phyloP scores from a whole-genome alignment of 2,329 filamentous ascomycete genomes.

The Fusarium devonianum region DNA sequence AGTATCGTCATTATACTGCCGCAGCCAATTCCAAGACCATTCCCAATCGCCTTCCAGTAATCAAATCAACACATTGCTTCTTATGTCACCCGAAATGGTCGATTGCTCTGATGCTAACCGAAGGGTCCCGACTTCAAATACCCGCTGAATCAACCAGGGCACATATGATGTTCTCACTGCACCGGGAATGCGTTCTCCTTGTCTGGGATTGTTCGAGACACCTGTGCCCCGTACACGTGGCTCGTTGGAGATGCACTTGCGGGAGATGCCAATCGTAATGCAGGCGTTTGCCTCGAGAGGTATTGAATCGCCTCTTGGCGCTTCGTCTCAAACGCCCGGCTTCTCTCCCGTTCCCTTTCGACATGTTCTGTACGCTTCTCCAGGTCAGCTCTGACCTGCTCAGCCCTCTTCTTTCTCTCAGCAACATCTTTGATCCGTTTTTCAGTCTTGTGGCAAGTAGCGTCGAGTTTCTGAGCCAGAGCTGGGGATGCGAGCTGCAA shows the following conservation, averaged over 20 bases:
- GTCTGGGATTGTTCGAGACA: constrained; percentile 36
- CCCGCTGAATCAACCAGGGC: constrained; percentile 1
- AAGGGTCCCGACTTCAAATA: background rate
- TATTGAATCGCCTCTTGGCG: constrained; percentile 55
- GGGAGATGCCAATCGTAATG: constrained; percentile 44
- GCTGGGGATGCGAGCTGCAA: constrained; percentile 49
- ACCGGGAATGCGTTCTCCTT: constrained; percentile 26
- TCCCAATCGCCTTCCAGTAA: constrained; percentile 7
- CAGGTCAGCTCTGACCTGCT: constrained; percentile 55
- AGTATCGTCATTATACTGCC: constrained; percentile 5
- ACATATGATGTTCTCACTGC: constrained; percentile 6
- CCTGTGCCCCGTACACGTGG: constrained; percentile 25
- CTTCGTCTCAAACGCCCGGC: constrained; percentile 57
- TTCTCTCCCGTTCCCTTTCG: constrained; percentile 57
- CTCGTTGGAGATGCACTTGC: constrained; percentile 37
- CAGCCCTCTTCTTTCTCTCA: constrained; percentile 51
- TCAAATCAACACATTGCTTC: constrained; percentile 15
- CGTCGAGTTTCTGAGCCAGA: constrained; percentile 57
- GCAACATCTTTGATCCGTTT: constrained; percentile 51
- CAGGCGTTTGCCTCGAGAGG: constrained; percentile 42
- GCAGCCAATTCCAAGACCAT: background rate
- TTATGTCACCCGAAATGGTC: constrained; percentile 7
- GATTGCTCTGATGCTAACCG: background rate
- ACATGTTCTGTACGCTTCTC: constrained; percentile 51
- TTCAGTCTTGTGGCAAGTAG: constrained; percentile 55